Evolutionary conservation across 2,329 filamentous ascomycete genomes (phyloP).

Genomic region (Biscogniauxia mediterranea): DNA sequence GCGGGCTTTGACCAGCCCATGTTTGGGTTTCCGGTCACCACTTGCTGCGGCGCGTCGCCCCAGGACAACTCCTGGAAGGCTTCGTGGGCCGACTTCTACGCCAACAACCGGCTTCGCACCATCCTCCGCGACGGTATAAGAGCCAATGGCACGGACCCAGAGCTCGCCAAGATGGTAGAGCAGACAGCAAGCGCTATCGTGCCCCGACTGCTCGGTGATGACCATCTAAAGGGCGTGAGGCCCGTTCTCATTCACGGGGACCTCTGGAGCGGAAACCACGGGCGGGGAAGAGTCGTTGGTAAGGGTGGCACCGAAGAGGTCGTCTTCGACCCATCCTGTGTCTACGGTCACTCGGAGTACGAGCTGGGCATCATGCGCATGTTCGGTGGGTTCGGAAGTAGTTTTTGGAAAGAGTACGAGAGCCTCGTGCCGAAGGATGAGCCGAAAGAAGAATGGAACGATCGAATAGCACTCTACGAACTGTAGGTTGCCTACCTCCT

Average conservation of each 20-base stretch:
- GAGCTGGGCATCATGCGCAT: constrained; percentile 94
- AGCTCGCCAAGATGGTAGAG: constrained; percentile 64
- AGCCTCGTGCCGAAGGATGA: constrained; percentile 73
- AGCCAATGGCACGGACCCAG: constrained; percentile 63
- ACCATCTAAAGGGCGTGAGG: constrained; percentile 60
- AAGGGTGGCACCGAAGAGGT: constrained; percentile 63
- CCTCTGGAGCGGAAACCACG: constrained; percentile 88
- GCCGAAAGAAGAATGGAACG: constrained; percentile 79
- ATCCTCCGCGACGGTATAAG: constrained; percentile 58
- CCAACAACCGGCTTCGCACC: constrained; percentile 67
- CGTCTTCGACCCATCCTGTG: constrained; percentile 77
- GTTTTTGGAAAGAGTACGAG: constrained; percentile 78
- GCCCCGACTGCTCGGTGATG: constrained; percentile 70
- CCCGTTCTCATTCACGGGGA: constrained; percentile 89
- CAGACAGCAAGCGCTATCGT: constrained; percentile 63
- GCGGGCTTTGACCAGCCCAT: constrained; percentile 55
- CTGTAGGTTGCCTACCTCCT: constrained; percentile 64
- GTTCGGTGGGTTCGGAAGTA: constrained; percentile 81
- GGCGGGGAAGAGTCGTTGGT: constrained; percentile 58
- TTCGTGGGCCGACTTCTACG: constrained; percentile 86
- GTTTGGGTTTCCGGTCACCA: constrained; percentile 83
- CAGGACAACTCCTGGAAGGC: constrained; percentile 74
- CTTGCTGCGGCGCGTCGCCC: constrained; percentile 80
- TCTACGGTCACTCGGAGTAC: constrained; percentile 86
- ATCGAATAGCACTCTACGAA: constrained; percentile 78